Percentiles rank a stretch among this genome's conserved stretches.
These are phyloP conservation scores for Chlamydomonas schloesseri DNA, from an alignment of 139 green algal genomes.

Conservation along the genomic window DNA sequence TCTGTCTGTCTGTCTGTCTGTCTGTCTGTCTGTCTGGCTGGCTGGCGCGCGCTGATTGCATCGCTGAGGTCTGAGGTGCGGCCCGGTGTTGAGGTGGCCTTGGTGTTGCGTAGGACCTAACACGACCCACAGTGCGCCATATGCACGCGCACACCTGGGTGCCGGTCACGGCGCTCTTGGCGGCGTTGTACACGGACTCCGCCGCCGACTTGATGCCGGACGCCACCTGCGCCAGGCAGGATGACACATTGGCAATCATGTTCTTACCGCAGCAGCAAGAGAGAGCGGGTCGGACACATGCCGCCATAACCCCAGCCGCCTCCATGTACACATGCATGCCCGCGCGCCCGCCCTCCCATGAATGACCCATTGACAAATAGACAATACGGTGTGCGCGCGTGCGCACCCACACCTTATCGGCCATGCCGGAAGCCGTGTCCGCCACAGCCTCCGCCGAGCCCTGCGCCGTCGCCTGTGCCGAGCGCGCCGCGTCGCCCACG, in stretches of 20 bases:
- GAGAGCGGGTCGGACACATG: too few relatives aligned
- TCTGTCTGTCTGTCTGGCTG: too few relatives aligned
- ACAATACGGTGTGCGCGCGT: too few relatives aligned
- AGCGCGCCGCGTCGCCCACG: background rate
- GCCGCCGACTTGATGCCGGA: background rate
- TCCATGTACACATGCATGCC: background rate
- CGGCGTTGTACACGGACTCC: background rate
- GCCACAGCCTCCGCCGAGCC: conserved; percentile 10
- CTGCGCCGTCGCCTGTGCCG: background rate
- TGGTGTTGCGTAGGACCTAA: too few relatives aligned
- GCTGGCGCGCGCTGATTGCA: background rate
- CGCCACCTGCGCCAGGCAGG: background rate
- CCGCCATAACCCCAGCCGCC: too few relatives aligned
- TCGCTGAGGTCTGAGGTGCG: too few relatives aligned
- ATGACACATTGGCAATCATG: background rate
- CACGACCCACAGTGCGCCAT: too few relatives aligned
- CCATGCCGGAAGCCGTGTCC: background rate
- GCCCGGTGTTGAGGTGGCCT: too few relatives aligned
- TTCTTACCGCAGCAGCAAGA: background rate
- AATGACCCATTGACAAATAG: too few relatives aligned
- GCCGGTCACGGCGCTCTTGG: background rate
- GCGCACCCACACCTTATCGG: background rate
- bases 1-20: too few relatives aligned
- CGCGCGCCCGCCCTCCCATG: too few relatives aligned
- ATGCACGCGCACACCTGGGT: background rate